Evolutionary conservation across 2,329 filamentous ascomycete genomes (phyloP).

Genomic region (Alternaria triticina): DNA sequence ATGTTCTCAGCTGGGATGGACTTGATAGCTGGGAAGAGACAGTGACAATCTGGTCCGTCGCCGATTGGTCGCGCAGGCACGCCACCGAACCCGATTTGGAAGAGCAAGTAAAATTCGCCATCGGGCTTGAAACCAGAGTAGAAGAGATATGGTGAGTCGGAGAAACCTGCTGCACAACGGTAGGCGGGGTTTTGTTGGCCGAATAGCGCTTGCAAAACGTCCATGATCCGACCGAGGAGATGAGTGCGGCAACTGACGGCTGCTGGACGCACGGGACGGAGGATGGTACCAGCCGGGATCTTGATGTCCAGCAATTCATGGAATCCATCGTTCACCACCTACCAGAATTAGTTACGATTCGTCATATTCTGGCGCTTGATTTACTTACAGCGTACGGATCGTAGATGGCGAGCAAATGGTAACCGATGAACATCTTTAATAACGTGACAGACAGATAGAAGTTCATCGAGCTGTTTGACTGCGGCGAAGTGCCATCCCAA

Average conservation of each 20-base stretch:
- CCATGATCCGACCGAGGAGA: slow-evolving; percentile 56
- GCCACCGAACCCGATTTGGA: slow-evolving; percentile 60
- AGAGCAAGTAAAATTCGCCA: slow-evolving; percentile 58
- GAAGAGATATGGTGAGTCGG: slow-evolving; percentile 59
- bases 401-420: slow-evolving; percentile 57
- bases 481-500: slow-evolving; percentile 57
- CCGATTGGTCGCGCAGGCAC: slow-evolving; percentile 56
- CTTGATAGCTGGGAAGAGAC: slow-evolving; percentile 59
- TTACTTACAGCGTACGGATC: slow-evolving; percentile 52
- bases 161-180: slow-evolving; percentile 58
- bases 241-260: slow-evolving; percentile 58
- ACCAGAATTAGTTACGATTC: background rate
- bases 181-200: slow-evolving; percentile 56
- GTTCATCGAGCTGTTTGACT: slow-evolving; percentile 56
- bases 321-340: slow-evolving; percentile 58
- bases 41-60: slow-evolving; percentile 59
- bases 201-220: slow-evolving; percentile 59
- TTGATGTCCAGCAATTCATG: slow-evolving; percentile 58
- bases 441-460: slow-evolving; percentile 58
- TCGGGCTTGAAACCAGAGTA: slow-evolving; percentile 58
- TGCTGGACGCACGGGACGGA: slow-evolving; percentile 56
- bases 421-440: slow-evolving; percentile 61
- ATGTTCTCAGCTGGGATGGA: slow-evolving; percentile 58
- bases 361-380: background rate
- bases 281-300: slow-evolving; percentile 54